These are phyloP conservation scores for Fonsecaea erecta DNA, from an alignment of 2,329 filamentous ascomycete species.

Conservation along the genomic window DNA sequence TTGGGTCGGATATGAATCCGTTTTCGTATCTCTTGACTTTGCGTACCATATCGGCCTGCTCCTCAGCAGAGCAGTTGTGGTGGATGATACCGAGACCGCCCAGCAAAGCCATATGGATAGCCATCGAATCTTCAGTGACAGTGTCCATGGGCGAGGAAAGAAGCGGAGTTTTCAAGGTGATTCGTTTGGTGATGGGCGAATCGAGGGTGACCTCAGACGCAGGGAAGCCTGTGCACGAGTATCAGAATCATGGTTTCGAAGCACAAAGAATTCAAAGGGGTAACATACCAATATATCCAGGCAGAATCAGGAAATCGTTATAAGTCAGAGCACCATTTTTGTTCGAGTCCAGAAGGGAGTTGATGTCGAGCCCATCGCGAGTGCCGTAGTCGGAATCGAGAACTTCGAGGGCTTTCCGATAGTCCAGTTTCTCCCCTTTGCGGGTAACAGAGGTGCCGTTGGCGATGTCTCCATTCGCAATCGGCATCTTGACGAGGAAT, in stretches of 20 bases:
- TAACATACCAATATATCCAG: slow-evolving; percentile 83
- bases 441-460: slow-evolving; percentile 54
- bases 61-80: slow-evolving; percentile 98
- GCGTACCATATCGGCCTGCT: slow-evolving; percentile 97
- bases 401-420: slow-evolving; percentile 75
- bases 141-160: slow-evolving; percentile 99
- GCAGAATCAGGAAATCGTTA: slow-evolving; percentile 97
- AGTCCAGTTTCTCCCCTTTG: slow-evolving; percentile 68
- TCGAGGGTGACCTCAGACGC: slow-evolving; percentile 88
- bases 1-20: slow-evolving; percentile 95
- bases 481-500: slow-evolving; percentile 65
- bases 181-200: slow-evolving; percentile 90
- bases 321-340: slow-evolving; percentile 93
- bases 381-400: slow-evolving; percentile 76
- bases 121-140: slow-evolving; percentile 99
- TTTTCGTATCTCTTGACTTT: slow-evolving; percentile 99
- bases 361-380: slow-evolving; percentile 83
- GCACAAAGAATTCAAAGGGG: background rate
- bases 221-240: slow-evolving; percentile 69
- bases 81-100: slow-evolving; percentile 80
- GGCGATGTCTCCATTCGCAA: slow-evolving; percentile 67
- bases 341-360: slow-evolving; percentile 87
- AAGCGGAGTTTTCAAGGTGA: slow-evolving; percentile 94
- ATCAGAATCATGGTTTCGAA: slow-evolving; percentile 23
- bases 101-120: slow-evolving; percentile 76